Percentiles rank a stretch among this genome's conserved stretches.
These are phyloP conservation scores for Paulownia fortunei DNA, from an alignment of 257 asterid genomes.

Conservation along the genomic window DNA sequence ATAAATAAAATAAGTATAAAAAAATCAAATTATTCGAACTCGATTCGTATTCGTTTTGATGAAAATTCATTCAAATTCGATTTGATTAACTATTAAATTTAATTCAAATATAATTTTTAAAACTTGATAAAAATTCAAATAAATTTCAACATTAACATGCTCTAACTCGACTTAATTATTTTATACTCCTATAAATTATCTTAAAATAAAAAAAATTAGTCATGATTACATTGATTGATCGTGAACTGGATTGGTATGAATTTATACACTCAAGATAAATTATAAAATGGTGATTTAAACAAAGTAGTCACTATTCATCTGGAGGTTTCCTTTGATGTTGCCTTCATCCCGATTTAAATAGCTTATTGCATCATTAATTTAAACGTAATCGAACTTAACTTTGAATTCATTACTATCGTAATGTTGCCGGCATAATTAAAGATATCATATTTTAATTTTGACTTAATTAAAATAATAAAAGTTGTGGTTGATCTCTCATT, in stretches of 20 bases:
- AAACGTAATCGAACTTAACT: background rate
- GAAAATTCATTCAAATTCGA: no score
- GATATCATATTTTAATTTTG: constrained; percentile 29
- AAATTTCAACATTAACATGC: no score
- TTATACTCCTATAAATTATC: no score
- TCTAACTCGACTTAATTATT: no score
- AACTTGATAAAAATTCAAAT: no score
- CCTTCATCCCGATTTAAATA: background rate
- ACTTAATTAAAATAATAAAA: background rate
- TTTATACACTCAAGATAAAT: background rate
- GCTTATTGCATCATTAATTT: background rate
- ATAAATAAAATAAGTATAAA: no score
- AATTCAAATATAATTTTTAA: no score
- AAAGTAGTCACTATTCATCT: constrained; percentile 19
- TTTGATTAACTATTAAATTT: no score
- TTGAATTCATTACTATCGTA: background rate
- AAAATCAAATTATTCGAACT: no score
- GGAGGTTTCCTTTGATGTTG: background rate
- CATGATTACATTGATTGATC: no score
- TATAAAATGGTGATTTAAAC: background rate
- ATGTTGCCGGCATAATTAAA: background rate
- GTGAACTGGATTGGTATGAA: background rate
- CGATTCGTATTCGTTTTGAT: no score
- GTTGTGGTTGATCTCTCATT: constrained; percentile 25
- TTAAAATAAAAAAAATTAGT: no score